Conservation (phyloP, 257 asterid species). For the Gentiana dahurica region DNA sequence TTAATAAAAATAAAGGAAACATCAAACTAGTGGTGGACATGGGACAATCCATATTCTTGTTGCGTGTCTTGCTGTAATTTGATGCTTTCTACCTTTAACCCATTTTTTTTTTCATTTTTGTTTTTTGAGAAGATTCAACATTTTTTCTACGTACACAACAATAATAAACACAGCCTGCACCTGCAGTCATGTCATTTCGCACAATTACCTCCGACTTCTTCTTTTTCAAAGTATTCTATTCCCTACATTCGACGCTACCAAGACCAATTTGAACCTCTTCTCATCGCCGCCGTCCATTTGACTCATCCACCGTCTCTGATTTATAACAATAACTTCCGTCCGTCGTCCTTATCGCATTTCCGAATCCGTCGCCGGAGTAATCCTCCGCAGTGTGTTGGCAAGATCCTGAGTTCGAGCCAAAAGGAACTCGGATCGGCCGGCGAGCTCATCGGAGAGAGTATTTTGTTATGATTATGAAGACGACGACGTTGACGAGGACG, state of each 20-base stretch:
- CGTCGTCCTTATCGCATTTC: not conserved
- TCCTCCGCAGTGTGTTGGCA: slow-evolving; percentile 3
- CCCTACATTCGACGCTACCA: not conserved
- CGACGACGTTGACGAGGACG: slow-evolving; percentile 28
- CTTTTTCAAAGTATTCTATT: too few relatives aligned
- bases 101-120: too few relatives aligned
- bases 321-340: not conserved
- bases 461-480: not conserved
- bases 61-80: too few relatives aligned
- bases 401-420: slow-evolving; percentile 7
- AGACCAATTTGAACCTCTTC: not conserved
- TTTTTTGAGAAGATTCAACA: too few relatives aligned
- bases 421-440: slow-evolving; percentile 7
- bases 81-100: too few relatives aligned
- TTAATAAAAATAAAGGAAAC: too few relatives aligned
- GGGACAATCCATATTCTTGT: too few relatives aligned
- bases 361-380: not conserved
- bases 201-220: too few relatives aligned
- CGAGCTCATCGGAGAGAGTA: slow-evolving; percentile 1
- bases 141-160: too few relatives aligned
- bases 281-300: slow-evolving; percentile 5
- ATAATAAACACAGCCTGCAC: too few relatives aligned
- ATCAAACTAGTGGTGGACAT: too few relatives aligned
- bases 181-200: too few relatives aligned
- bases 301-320: not conserved